These are phyloP conservation scores for Populus simonii DNA, from an alignment of 345 rosid species.

Conservation along the genomic window DNA sequence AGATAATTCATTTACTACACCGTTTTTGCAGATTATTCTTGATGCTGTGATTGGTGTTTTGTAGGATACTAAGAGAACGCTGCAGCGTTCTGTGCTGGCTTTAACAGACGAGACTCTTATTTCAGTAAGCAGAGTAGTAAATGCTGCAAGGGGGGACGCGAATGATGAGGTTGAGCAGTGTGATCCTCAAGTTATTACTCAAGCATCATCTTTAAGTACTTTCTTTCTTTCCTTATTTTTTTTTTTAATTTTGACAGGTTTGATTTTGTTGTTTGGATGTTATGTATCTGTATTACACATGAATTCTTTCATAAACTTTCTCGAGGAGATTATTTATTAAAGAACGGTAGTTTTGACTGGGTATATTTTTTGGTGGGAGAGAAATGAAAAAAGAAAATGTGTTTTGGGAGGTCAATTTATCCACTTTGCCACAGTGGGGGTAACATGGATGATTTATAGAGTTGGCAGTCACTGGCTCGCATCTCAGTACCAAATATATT, in stretches of 20 bases:
- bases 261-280: neutral
- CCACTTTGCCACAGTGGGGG: too few relatives aligned
- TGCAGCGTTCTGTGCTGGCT: constrained; percentile 29
- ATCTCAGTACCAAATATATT: neutral
- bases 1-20: neutral
- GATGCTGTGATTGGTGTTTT: neutral
- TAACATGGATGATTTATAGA: neutral
- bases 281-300: too few relatives aligned
- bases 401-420: too few relatives aligned
- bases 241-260: neutral
- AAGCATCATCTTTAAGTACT: constrained; percentile 56
- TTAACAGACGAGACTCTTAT: constrained; percentile 40
- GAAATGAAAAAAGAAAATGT: too few relatives aligned
- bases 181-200: constrained; percentile 54
- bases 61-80: constrained; percentile 27
- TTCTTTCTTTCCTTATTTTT: neutral
- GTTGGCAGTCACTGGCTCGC: neutral
- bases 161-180: constrained; percentile 29
- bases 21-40: neutral
- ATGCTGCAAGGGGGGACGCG: constrained; percentile 36
- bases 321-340: neutral
- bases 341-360: neutral
- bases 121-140: constrained; percentile 31
- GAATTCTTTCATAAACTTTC: neutral
- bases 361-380: neutral